Evolutionary conservation across 768 basidiomycete species (phyloP).

Genomic region (Psilocybe subaeruginosa): DNA sequence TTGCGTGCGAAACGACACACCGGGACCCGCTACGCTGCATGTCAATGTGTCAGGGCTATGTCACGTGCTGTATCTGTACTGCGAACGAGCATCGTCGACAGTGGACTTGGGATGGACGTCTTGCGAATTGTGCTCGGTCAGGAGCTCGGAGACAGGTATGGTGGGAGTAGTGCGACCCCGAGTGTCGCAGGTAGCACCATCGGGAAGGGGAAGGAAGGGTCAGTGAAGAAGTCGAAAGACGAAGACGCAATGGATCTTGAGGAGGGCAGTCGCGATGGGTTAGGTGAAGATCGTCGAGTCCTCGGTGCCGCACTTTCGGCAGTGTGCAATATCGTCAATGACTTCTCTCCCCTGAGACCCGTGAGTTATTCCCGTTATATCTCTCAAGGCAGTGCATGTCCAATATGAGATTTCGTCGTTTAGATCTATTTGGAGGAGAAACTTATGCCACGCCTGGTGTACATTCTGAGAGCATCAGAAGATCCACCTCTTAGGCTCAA

Average conservation of each 20-base stretch:
- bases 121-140: slow-evolving; percentile 48
- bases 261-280: background rate
- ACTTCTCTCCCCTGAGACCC: slow-evolving; percentile 79
- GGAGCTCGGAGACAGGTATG: slow-evolving; percentile 23
- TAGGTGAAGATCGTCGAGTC: slow-evolving; percentile 71
- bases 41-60: slow-evolving; percentile 83
- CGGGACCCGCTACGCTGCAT: slow-evolving; percentile 84
- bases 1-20: slow-evolving; percentile 53
- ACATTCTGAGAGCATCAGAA: slow-evolving; percentile 49
- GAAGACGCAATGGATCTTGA: background rate
- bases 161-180: slow-evolving; percentile 8
- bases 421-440: slow-evolving; percentile 72
- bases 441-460: slow-evolving; percentile 64
- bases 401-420: background rate
- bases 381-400: background rate
- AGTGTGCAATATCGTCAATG: slow-evolving; percentile 85
- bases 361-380: slow-evolving; percentile 43
- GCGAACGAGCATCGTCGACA: slow-evolving; percentile 84
- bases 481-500: slow-evolving; percentile 66
- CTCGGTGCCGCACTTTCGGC: slow-evolving; percentile 70
- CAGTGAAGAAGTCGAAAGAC: slow-evolving; percentile 40
- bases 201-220: slow-evolving; percentile 18
- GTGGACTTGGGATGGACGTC: slow-evolving; percentile 73
- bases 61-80: slow-evolving; percentile 79
- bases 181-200: slow-evolving; percentile 10